These are phyloP conservation scores for Cenococcum geophilum DNA, from an alignment of 495 filamentous ascomycete species.

Conservation along the genomic window DNA sequence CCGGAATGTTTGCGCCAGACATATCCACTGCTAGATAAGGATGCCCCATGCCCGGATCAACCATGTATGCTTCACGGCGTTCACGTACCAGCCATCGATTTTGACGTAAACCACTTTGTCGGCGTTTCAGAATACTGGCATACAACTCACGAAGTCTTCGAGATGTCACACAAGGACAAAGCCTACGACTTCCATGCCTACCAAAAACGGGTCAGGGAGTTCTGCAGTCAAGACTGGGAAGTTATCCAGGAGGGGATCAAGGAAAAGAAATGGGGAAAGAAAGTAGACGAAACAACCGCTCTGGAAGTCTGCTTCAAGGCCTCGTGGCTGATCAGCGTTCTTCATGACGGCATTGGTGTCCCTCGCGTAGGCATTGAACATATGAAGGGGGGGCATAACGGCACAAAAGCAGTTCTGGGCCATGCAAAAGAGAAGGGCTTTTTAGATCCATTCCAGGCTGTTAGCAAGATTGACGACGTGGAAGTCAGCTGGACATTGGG, in stretches of 20 bases:
- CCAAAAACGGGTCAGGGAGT: constrained; percentile 74
- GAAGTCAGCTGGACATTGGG: constrained; percentile 99
- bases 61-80: constrained; percentile 86
- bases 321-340: constrained; percentile 91
- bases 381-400: constrained; percentile 51
- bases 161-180: constrained; percentile 69
- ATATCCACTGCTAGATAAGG: constrained; percentile 83
- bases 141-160: constrained; percentile 92
- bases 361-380: constrained; percentile 80
- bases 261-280: constrained; percentile 65
- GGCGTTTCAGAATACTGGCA: constrained; percentile 99
- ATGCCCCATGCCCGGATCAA: constrained; percentile 71
- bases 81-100: constrained; percentile 93
- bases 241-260: constrained; percentile 60
- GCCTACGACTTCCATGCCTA: constrained; percentile 90
- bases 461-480: constrained; percentile 83
- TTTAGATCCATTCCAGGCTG: constrained; percentile 82
- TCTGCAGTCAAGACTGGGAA: constrained; percentile 79
- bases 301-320: constrained; percentile 95
- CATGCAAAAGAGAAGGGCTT: constrained; percentile 73
- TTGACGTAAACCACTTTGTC: constrained; percentile 95
- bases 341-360: constrained; percentile 93
- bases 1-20: constrained; percentile 77
- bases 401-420: constrained; percentile 65
- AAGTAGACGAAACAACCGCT: constrained; percentile 66